Conservation (phyloP, 352 stramenopile species). For the Pythium coloratum region DNA sequence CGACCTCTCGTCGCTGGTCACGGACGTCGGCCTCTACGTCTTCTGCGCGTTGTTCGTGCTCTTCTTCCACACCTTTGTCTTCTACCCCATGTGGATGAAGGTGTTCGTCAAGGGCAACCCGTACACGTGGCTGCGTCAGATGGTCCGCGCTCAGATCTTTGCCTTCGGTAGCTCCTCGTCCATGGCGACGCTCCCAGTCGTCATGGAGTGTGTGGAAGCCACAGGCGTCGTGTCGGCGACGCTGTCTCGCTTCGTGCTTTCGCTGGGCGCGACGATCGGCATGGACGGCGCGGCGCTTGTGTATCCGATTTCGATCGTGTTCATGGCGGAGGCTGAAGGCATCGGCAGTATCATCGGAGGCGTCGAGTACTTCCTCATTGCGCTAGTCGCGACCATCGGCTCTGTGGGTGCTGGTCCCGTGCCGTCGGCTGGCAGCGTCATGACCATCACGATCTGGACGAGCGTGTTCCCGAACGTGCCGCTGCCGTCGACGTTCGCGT, state of each 20-base stretch:
- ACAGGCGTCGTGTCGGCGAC: constrained; percentile 26
- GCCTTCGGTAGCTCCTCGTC: constrained; percentile 43
- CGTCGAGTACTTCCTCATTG: constrained; percentile 40
- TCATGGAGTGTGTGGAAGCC: constrained; percentile 38
- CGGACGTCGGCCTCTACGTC: constrained; percentile 43
- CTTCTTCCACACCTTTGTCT: constrained; percentile 32
- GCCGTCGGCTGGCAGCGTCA: constrained; percentile 34
- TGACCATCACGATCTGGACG: constrained; percentile 45
- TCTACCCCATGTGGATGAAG: constrained; percentile 38
- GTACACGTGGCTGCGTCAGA: constrained; percentile 34
- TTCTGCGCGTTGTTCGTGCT: constrained; percentile 28
- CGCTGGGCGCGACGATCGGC: constrained; percentile 35
- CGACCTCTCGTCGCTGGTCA: constrained; percentile 33
- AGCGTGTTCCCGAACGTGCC: constrained; percentile 35
- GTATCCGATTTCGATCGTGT: constrained; percentile 38
- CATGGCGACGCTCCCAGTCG: constrained; percentile 45
- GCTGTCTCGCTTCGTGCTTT: constrained; percentile 35
- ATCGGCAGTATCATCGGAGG: constrained; percentile 25
- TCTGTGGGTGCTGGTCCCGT: constrained; percentile 36
- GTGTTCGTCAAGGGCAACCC: constrained; percentile 32
- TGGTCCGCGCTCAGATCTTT: constrained; percentile 37
- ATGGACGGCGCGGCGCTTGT: constrained; percentile 36
- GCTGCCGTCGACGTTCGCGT: constrained; percentile 49
- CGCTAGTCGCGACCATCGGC: constrained; percentile 32
- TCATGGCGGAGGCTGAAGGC: constrained; percentile 36